phyloP scores from a whole-genome alignment of 2,329 filamentous ascomycete genomes.

The Aspergillus sp. region DNA sequence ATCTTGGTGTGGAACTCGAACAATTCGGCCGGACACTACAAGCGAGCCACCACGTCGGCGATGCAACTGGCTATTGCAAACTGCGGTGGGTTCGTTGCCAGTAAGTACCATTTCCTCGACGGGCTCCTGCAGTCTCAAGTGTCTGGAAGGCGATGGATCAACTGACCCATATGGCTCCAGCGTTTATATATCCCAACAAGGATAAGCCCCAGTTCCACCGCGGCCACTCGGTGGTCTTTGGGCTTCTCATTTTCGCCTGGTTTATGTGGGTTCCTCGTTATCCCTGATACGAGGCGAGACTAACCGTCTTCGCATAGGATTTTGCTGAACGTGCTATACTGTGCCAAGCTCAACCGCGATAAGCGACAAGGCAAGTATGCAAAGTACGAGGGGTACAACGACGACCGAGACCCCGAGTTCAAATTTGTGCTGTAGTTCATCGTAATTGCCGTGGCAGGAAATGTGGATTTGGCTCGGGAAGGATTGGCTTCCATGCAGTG shows the following conservation, averaged over 20 bases:
- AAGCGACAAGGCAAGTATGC: slow-evolving; percentile 61
- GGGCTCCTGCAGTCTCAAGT: background rate
- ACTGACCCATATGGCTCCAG: slow-evolving; percentile 29
- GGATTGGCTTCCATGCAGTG: background rate
- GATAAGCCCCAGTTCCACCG: slow-evolving; percentile 60
- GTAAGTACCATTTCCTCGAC: slow-evolving; percentile 31
- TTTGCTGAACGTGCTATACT: slow-evolving; percentile 61
- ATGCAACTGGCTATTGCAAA: slow-evolving; percentile 68
- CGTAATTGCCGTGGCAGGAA: background rate
- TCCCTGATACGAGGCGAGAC: background rate
- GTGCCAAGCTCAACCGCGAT: slow-evolving; percentile 62
- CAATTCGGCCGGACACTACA: slow-evolving; percentile 69
- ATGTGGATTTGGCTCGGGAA: background rate
- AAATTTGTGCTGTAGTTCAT: slow-evolving; percentile 56
- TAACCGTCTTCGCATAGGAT: slow-evolving; percentile 43
- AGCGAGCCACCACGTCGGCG: slow-evolving; percentile 65
- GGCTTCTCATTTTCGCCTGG: slow-evolving; percentile 63
- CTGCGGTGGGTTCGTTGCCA: slow-evolving; percentile 65
- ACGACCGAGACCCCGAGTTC: slow-evolving; percentile 65
- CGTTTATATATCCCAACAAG: slow-evolving; percentile 60
- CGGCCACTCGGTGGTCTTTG: slow-evolving; percentile 62
- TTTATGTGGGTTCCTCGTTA: slow-evolving; percentile 53
- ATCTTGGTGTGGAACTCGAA: slow-evolving; percentile 67
- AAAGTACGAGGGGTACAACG: slow-evolving; percentile 56
- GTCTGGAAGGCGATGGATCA: background rate